Conservation (phyloP, 1,284 basidiomycete species). For the Athelia sp. region DNA sequence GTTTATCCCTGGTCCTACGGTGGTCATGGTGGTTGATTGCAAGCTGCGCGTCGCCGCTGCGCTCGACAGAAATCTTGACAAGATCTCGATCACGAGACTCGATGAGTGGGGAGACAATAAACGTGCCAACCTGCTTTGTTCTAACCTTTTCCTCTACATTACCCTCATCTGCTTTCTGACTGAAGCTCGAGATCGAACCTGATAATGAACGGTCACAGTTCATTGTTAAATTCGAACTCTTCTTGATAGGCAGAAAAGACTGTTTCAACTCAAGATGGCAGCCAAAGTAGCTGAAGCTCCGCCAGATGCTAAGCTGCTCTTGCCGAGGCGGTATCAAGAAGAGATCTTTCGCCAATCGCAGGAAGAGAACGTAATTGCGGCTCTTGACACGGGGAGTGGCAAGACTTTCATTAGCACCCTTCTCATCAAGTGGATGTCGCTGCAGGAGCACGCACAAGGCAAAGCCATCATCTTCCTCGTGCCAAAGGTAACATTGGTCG, state of each 20-base stretch:
- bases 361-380: constrained; percentile 70
- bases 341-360: constrained; percentile 74
- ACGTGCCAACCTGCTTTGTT: no score
- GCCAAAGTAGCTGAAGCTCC: neutral
- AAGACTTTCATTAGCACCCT: constrained; percentile 82
- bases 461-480: constrained; percentile 72
- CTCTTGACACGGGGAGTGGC: constrained; percentile 72
- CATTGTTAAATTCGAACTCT: neutral
- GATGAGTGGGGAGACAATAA: neutral
- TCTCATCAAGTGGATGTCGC: constrained; percentile 69
- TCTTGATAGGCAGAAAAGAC: neutral
- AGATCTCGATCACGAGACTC: neutral
- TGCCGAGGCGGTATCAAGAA: constrained; percentile 61
- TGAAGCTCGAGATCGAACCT: neutral
- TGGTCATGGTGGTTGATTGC: constrained; percentile 39
- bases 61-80: neutral
- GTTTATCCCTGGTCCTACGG: constrained; percentile 38
- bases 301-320: constrained; percentile 10
- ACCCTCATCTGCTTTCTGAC: neutral
- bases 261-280: neutral
- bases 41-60: neutral
- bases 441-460: constrained; percentile 38
- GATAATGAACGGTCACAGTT: constrained; percentile 1
- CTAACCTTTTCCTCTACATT: neutral
- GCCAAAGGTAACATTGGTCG: constrained; percentile 76